Evolutionary conservation across 768 basidiomycete genomes (phyloP), one percentile per base, ranked within the genome.

Genomic region (Wakefieldia striispora): DNA sequence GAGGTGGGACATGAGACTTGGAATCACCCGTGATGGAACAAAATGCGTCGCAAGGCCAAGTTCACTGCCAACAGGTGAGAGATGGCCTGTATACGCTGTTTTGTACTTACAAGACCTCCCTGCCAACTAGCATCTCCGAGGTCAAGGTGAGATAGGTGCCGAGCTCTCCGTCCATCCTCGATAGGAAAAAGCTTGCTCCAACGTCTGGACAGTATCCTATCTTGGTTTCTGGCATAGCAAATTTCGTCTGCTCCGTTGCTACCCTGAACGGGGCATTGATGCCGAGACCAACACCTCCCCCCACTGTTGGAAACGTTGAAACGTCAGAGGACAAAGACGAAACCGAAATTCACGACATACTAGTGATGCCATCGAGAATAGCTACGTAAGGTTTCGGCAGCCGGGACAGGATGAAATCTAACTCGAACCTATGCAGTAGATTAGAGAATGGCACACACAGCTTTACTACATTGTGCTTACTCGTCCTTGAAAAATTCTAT

Each of bases 221-320:
- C 61, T 88, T 89, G 12, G 90, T 93, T 73, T 99, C 97, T 14
- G 97, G 97, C 97, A 98, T 98, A 6, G 93, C 87, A 65, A 97
- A 90, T 1, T 79, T 50, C 0, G 95, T 97, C 23, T 88, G 88
- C 67, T 95, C 93, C 3, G 95, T 98, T 4, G 95, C 95, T 48
- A 99, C 80, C 52, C 97, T 81, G 70, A 98, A 94, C 0, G 86
- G 80, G 4, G 95, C 95, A 49, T 86, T 80, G 11, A 86, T 81
- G 34, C 82, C 76, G 41, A 99, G 82, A 34, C 97, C 97, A 19
- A 88, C 91, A 42, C 97, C 97, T 46, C 97, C 97, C 40, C 97
- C 97, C 87, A 97, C 93, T 97, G 53, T 45, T 36, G 29, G 54
- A 40, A 26, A 45, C 16, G 31, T 37, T 4, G 41, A 52, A 35